Base-by-base conservation (phyloP, 2,329 filamentous ascomycete genomes). In the Aspergillus cejpii region DNA sequence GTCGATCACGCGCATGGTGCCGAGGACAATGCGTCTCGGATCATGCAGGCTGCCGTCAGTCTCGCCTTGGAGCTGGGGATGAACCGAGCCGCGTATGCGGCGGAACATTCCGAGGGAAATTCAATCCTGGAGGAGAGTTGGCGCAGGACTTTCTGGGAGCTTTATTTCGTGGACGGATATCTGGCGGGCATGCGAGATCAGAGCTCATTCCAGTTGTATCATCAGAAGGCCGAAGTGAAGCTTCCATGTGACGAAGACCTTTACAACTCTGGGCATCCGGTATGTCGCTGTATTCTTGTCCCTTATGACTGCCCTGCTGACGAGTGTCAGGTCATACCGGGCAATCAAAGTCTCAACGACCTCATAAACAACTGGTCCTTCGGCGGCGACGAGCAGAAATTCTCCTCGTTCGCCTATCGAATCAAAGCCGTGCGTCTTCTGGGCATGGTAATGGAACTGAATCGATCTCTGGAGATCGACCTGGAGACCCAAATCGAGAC, bases 91-190 rank as follows among this genome's bases (percentile, higher is more conserved):
- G 72, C 76, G 0, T 94, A 83, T 60, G 56, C 53, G 0, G 8
- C 28, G 2, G n/a, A 47, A 6, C 48, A 63, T 31, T 53, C 57
- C 0, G 41, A 45, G 4, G 81, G 85, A 0, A 77, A 81, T 40
- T 70, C 78, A 0, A 69, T 86, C 1, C 56, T 90, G 5, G 85
- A 90, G 61, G 88, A 94, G 65, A 86, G 84, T 63, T 88, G 85
- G 81, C 78, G 87, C 11, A 74, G 88, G 47, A 94, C 87, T 1
- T 94, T 87, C 85, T 94, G 88, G 88, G 86, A 77, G 54, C 57
- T 84, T 33, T 89, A 82, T 59, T 76, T 85, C 10, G 77, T 85
- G 10, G 86, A 91, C 58, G 85, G 83, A 37, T 82, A 91, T 74
- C 76, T 91, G 51, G 84, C 86, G 3, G 85, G 85, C 3, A 80